Base-by-base conservation (phyloP, 345 rosid species). In the Rubroshorea leprosula region DNA sequence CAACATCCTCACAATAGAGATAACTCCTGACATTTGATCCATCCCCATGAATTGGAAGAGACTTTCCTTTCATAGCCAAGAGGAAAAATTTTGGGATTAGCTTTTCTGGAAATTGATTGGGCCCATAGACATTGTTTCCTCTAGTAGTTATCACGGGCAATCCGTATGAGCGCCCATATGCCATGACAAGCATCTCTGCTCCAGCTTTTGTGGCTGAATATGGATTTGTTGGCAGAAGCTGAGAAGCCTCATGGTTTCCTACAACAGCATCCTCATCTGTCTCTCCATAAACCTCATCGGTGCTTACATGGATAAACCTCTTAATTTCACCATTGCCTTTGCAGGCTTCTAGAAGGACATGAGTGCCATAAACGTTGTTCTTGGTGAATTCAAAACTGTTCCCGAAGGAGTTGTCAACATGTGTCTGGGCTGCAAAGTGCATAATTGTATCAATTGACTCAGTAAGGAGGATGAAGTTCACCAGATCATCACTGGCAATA, bases 381-480 rank as follows among this genome's bases (percentile, higher is more conserved):
- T 83, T 83, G 49, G 85, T 83, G 29, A 83, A 80, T 75, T 83
- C 89, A 63, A 83, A 83, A 60, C 89, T 83, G 61, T 83, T 83
- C 7, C 89, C 89, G 19, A 83, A 83, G 49, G 85, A 83, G 62
- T 80, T 83, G 71, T 83, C 89, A 0, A 83, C 89, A 54, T 80
- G 89, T 15, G 89, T 83, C 66, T 83, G 89, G 23, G 89, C 89
- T 0, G 89, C 89, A 43, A 83, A 83, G 75, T 83, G 89, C 89
- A 83, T 83, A 25, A 83, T 80, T 15, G 89, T 83, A 51, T 83
- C 89, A n/a, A 83, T 83, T 35, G 83, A 77, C 51, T 83, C 85
- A 0, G 88, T 77, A 62, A 77, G 76, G 44, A 83, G 85, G 55
- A 83, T 80, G 72, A 73, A 80, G 72, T 83, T 81, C 53, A 83